A percentile compares a stretch with the other conserved stretches of the same genome.
Evolutionary conservation across 352 stramenopile species (phyloP).

Genomic region (Phytophthora podocarpi): DNA sequence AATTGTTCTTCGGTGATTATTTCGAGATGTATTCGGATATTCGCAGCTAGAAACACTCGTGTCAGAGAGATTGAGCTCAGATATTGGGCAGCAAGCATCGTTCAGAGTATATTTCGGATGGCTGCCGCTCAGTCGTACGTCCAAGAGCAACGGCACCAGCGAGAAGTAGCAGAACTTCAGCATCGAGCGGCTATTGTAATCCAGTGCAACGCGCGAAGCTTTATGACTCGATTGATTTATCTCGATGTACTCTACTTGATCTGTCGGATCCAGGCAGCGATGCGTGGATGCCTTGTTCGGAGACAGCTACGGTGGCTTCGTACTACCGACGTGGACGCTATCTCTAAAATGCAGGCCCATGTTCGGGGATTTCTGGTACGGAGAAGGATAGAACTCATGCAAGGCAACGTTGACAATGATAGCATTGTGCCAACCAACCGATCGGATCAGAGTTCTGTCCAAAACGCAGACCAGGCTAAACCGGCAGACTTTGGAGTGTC

Average conservation of each 20-base stretch:
- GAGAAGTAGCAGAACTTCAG: constrained; percentile 6
- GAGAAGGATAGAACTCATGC: constrained; percentile 2
- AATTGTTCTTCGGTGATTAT: constrained; percentile 49
- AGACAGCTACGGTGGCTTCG: constrained; percentile 57
- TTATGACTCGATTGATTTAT: constrained; percentile 80
- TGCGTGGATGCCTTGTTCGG: constrained; percentile 69
- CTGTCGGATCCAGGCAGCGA: constrained; percentile 74
- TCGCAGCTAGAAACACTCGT: constrained; percentile 31
- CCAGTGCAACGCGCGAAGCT: constrained; percentile 55
- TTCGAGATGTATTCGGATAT: constrained; percentile 41
- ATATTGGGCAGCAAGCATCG: constrained; percentile 40
- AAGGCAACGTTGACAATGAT: neutral
- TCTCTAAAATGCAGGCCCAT: constrained; percentile 55
- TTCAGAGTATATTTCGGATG: constrained; percentile 54
- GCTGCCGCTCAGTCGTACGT: constrained; percentile 25
- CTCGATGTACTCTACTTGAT: constrained; percentile 82
- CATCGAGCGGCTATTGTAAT: constrained; percentile 53
- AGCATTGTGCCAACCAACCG: neutral
- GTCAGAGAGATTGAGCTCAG: constrained; percentile 34
- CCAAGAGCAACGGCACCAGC: constrained; percentile 8
- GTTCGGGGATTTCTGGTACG: constrained; percentile 42
- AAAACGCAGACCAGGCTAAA: constrained; percentile 1
- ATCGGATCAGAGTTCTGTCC: neutral
- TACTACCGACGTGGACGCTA: constrained; percentile 47
- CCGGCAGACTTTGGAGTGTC: constrained; percentile 2